Percentiles rank a stretch among this genome's conserved stretches.
These are phyloP conservation scores for Mercurialis annua DNA, from an alignment of 345 rosid species.

Conservation along the genomic window DNA sequence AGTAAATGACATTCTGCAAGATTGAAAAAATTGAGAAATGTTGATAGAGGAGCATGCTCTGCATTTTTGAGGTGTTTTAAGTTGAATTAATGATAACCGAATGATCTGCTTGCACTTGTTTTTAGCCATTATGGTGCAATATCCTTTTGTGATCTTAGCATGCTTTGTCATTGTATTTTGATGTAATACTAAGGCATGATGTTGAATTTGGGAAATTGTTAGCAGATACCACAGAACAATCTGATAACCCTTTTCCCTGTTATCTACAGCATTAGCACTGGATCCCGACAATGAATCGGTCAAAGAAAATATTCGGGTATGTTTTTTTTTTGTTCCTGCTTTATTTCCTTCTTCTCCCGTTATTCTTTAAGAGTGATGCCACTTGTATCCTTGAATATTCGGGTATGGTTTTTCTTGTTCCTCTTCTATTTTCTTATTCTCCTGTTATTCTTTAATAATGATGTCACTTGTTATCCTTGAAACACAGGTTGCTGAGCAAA, in stretches of 20 bases:
- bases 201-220: neutral
- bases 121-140: neutral
- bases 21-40: neutral
- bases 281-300: slow-evolving; percentile 72
- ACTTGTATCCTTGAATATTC: slow-evolving; percentile 29
- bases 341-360: neutral
- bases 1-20: neutral
- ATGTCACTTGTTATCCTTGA: slow-evolving; percentile 4
- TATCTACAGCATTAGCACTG: slow-evolving; percentile 64
- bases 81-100: neutral
- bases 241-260: slow-evolving; percentile 11
- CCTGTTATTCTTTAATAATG: slow-evolving; percentile 3
- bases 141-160: neutral
- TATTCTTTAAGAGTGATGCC: slow-evolving; percentile 1
- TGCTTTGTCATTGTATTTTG: neutral
- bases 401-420: slow-evolving; percentile 38
- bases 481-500: slow-evolving; percentile 65
- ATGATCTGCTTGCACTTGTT: neutral
- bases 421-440: neutral
- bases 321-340: slow-evolving; percentile 16
- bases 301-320: slow-evolving; percentile 74
- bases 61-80: neutral
- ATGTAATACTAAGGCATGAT: neutral
- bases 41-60: neutral
- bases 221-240: neutral